Conservation (phyloP, 2,329 filamentous ascomycete species). For the Penicillium digitatum region DNA sequence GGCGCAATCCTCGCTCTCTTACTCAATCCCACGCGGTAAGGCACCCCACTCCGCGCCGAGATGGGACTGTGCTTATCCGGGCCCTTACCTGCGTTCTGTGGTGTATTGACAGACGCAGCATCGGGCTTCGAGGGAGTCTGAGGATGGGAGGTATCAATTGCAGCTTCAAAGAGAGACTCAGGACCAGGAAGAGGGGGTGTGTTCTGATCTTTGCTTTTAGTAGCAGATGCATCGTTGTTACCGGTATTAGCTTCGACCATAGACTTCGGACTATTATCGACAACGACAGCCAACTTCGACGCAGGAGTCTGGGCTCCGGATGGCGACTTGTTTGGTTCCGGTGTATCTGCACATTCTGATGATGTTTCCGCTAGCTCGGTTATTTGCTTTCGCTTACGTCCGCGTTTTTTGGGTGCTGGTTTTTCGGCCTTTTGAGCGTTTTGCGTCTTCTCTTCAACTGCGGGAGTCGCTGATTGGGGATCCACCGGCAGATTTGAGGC, state of each 20-base stretch:
- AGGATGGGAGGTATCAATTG: slow-evolving; percentile 1
- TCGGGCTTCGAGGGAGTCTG: slow-evolving; percentile 7
- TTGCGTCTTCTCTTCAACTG: neutral
- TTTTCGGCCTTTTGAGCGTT: neutral
- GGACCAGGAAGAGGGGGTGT: neutral
- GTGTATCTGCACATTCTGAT: neutral
- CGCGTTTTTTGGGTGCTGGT: slow-evolving; percentile 41
- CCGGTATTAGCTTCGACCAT: neutral
- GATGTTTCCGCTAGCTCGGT: slow-evolving; percentile 19
- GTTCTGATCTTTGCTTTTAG: slow-evolving; percentile 1
- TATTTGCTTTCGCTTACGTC: slow-evolving; percentile 41
- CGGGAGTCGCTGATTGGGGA: neutral
- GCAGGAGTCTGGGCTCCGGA: neutral
- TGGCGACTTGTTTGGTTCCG: neutral
- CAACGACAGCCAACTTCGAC: neutral
- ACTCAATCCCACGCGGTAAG: slow-evolving; percentile 49
- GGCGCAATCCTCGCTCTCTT: slow-evolving; percentile 48
- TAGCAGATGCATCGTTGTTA: neutral
- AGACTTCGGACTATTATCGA: slow-evolving; percentile 1
- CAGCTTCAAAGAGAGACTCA: neutral
- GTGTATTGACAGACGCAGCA: neutral
- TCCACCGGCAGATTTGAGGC: neutral
- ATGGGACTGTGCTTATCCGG: slow-evolving; percentile 43
- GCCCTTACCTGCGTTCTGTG: slow-evolving; percentile 20
- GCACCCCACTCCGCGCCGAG: slow-evolving; percentile 37